Evolutionary conservation across 805 yeast species (phyloP).

Genomic region (Henningerozyma blattae): DNA sequence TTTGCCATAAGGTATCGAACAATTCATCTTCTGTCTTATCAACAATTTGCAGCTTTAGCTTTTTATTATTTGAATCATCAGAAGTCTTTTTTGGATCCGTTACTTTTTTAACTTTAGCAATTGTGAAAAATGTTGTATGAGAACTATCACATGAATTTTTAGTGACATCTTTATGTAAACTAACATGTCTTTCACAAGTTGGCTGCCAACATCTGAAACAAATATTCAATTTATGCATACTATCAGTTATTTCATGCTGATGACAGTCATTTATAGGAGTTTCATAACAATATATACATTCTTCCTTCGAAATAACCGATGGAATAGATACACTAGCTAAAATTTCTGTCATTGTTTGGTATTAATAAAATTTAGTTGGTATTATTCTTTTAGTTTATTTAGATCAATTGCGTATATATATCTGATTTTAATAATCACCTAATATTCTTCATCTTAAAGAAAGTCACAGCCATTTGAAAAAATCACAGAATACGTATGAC

Average conservation of each 20-base stretch:
- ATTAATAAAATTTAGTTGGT: too few relatives aligned
- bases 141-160: conserved; percentile 24
- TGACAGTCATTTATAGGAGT: conserved; percentile 34
- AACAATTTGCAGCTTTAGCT: conserved; percentile 20
- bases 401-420: too few relatives aligned
- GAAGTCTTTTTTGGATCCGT: conserved; percentile 9
- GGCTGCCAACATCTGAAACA: conserved; percentile 67
- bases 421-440: too few relatives aligned
- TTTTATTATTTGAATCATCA: conserved; percentile 18
- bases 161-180: conserved; percentile 35
- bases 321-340: conserved; percentile 13
- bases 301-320: conserved; percentile 63
- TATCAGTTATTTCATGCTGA: conserved; percentile 20
- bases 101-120: conserved; percentile 40
- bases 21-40: conserved; percentile 22
- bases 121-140: conserved; percentile 49
- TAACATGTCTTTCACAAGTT: conserved; percentile 51
- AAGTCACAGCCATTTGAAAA: too few relatives aligned
- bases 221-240: conserved; percentile 38
- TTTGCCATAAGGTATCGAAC: conserved; percentile 20
- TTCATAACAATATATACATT: conserved; percentile 79
- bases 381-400: too few relatives aligned
- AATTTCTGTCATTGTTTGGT: conserved; percentile 5
- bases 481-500: too few relatives aligned
- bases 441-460: too few relatives aligned